Evolutionary conservation across 148 eudicot genomes (phyloP), one percentile per base, ranked within the genome.

Genomic region (Silene uniflora): DNA sequence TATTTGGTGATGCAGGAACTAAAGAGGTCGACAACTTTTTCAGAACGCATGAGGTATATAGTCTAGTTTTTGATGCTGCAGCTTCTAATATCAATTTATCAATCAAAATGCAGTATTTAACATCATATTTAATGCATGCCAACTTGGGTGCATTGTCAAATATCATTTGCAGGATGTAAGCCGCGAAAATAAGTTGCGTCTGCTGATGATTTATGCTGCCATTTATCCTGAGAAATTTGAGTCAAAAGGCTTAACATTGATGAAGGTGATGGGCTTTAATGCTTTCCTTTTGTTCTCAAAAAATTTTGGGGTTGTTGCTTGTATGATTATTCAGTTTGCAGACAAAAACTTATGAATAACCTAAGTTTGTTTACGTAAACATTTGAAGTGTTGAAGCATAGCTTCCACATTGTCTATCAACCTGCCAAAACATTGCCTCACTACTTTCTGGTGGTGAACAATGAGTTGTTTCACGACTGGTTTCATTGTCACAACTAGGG

Each of bases 1-100:
- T 92, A 24, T 92, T 92, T 85, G 98, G 98, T 66, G 98, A 92
- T 89, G 98, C 97, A 74, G 96, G 92, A 81, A 90, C 97, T 62
- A 95, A 92, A 81, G 98, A 95, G 23, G 84, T 95, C 59, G 91
- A 90, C 71, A 92, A 86, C 76, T 92, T 95, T 83, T 86, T 95
- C 39, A 90, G 92, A 80, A 78, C 72, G 4, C 87, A 85, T 80
- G 84, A 83, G 91, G 98, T 95, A 74, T 68, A 11, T 22, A 12
- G 44, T 74, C 22, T 73, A 10, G 32, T 67, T 56, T 6, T 55
- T 69, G 10, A 17, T 47, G 64, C 64, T 47, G 64, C 64, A 61
- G 25, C 24, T 61, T 61, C 64, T 17, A 0, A 58, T 7, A n/a
- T 58, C 62, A 49, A 58, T 58, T 17, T 58, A 11, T 44, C 17